Evolutionary conservation across 768 basidiomycete genomes (phyloP).

Genomic region (Mrakia frigida): DNA sequence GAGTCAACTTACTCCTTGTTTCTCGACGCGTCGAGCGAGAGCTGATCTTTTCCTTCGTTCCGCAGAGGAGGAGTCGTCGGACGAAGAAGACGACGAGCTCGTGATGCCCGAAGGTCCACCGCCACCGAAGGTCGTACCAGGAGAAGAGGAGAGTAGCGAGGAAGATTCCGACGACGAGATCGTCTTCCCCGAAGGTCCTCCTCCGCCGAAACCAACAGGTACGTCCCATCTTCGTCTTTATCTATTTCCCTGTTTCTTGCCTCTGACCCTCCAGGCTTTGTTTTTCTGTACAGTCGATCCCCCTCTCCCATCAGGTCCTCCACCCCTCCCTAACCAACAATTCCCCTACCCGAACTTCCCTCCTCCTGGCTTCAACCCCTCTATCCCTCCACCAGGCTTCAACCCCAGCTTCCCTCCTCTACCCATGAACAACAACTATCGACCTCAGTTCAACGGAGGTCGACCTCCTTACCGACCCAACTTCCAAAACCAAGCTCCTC

Average conservation of each 20-base stretch:
- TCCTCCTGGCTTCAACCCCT: constrained; percentile 32
- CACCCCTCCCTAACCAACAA: constrained; percentile 15
- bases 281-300: constrained; percentile 39
- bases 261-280: constrained; percentile 33
- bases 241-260: constrained; percentile 1
- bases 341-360: constrained; percentile 6
- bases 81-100: constrained; percentile 43
- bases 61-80: constrained; percentile 42
- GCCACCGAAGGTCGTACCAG: constrained; percentile 37
- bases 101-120: constrained; percentile 46
- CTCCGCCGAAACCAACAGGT: constrained; percentile 17
- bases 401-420: constrained; percentile 39
- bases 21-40: neutral
- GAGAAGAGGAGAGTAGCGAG: constrained; percentile 26
- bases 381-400: constrained; percentile 41
- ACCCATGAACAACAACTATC: constrained; percentile 32
- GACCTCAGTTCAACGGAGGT: neutral
- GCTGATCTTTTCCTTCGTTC: neutral
- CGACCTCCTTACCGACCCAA: neutral
- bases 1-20: neutral
- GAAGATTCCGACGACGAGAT: constrained; percentile 41
- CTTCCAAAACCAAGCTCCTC: neutral
- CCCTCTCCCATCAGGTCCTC: constrained; percentile 38
- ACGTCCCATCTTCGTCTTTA: neutral
- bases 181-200: constrained; percentile 22